phyloP scores from a whole-genome alignment of 306 rosid species.

The Acacia acuminata region DNA sequence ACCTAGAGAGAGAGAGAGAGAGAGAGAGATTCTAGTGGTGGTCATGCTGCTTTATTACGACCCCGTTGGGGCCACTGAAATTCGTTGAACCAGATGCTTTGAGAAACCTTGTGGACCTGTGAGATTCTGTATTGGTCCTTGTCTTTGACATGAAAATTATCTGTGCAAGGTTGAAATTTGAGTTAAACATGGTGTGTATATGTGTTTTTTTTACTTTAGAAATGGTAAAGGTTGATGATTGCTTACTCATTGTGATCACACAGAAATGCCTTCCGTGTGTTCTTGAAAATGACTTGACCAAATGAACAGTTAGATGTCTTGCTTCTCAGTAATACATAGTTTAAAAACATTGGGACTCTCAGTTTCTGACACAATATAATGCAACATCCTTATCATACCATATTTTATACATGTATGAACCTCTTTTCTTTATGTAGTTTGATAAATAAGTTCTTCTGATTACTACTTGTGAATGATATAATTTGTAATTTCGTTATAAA shows the following conservation, averaged over 20 bases:
- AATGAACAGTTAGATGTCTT: neutral
- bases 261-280: neutral
- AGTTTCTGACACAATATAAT: neutral
- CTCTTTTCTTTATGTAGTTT: neutral
- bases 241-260: neutral
- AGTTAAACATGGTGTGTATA: neutral
- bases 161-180: neutral
- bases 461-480: neutral
- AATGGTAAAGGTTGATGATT: neutral
- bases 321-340: neutral
- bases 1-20: neutral
- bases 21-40: neutral
- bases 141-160: neutral
- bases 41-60: slow-evolving; percentile 10
- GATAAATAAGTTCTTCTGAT: neutral
- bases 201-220: neutral
- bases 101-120: neutral
- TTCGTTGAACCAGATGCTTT: slow-evolving; percentile 19
- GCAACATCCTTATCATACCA: neutral
- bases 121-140: neutral
- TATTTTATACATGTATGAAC: neutral
- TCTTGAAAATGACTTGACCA: neutral
- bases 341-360: neutral
- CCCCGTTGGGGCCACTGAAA: slow-evolving; percentile 32
- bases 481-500: neutral